Percentiles rank a stretch among this genome's conserved stretches.
phyloP scores from a whole-genome alignment of 345 rosid species.

The Rhizophora mangle region DNA sequence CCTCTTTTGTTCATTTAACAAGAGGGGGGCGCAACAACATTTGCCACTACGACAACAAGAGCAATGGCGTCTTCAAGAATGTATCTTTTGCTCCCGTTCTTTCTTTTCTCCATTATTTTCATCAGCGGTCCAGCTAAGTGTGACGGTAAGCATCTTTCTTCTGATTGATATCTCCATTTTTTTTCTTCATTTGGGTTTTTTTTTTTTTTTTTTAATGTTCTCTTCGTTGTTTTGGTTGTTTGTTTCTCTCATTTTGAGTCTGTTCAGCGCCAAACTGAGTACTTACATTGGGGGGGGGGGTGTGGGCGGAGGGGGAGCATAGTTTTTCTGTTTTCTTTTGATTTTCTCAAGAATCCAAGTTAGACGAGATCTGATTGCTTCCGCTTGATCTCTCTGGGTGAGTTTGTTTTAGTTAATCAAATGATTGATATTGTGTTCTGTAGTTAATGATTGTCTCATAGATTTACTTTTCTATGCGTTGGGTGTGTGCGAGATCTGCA shows the following conservation, averaged over 20 bases:
- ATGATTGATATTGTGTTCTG: background rate
- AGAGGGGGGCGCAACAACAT: no score
- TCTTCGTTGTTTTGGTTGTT: conserved; percentile 1
- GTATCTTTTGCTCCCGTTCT: conserved; percentile 33
- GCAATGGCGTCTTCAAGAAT: conserved; percentile 48
- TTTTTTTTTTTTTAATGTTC: conserved; percentile 1
- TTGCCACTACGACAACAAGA: background rate
- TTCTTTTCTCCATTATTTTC: conserved; percentile 38
- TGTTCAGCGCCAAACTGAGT: no score
- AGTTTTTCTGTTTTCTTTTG: background rate
- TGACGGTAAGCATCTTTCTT: conserved; percentile 26
- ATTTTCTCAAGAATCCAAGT: background rate
- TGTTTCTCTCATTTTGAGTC: no score
- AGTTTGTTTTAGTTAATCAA: background rate
- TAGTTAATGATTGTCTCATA: background rate
- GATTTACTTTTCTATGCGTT: no score
- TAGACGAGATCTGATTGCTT: conserved; percentile 22
- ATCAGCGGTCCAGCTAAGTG: conserved; percentile 32
- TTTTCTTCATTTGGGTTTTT: background rate
- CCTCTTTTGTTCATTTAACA: background rate
- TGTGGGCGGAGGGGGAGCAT: no score
- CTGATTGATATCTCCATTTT: background rate
- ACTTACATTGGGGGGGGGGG: no score
- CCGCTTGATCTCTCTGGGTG: conserved; percentile 11
- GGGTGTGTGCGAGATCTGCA: no score